Evolutionary conservation across 2,329 filamentous ascomycete species (phyloP).

Genomic region (Neopestalotiopsis clavispora): DNA sequence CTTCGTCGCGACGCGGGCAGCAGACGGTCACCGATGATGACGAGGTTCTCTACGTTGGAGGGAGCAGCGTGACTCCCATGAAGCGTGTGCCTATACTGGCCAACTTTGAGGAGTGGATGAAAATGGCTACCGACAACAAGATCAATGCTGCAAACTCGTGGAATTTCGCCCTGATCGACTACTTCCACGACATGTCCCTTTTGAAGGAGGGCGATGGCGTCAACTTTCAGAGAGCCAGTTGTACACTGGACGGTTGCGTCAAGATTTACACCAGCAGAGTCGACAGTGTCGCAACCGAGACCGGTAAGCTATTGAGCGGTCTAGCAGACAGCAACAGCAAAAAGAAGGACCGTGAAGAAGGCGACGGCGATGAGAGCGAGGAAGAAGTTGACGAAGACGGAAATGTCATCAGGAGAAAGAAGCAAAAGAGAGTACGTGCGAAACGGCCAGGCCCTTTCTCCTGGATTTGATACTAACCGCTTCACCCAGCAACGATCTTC

Average conservation of each 20-base stretch:
- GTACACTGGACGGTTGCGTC: conserved; percentile 95
- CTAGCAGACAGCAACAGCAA: conserved; percentile 85
- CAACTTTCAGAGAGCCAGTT: conserved; percentile 98
- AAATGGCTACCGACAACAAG: conserved; percentile 99
- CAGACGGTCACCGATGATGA: conserved; percentile 48
- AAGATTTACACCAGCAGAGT: conserved; percentile 99
- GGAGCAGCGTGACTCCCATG: conserved; percentile 87
- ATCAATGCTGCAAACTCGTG: conserved; percentile 98
- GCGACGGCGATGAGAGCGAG: conserved; percentile 70
- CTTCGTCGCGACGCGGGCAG: conserved; percentile 46
- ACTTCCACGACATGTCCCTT: conserved; percentile 98
- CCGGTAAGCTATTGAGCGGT: conserved; percentile 90
- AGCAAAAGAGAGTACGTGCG: conserved; percentile 73
- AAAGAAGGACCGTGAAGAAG: conserved; percentile 70
- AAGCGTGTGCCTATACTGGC: conserved; percentile 94
- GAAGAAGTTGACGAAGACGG: conserved; percentile 67
- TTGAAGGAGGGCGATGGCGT: conserved; percentile 95
- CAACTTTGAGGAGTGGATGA: conserved; percentile 99
- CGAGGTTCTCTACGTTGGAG: conserved; percentile 69
- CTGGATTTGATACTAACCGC: not conserved
- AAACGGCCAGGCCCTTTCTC: conserved; percentile 24
- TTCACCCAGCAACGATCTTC: conserved; percentile 71
- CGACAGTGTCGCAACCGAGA: conserved; percentile 97
- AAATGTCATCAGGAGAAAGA: conserved; percentile 61
- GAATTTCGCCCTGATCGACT: conserved; percentile 99